Percentiles rank a stretch among this genome's conserved stretches.
phyloP scores from a whole-genome alignment of 768 basidiomycete genomes.

The Mycena metata region DNA sequence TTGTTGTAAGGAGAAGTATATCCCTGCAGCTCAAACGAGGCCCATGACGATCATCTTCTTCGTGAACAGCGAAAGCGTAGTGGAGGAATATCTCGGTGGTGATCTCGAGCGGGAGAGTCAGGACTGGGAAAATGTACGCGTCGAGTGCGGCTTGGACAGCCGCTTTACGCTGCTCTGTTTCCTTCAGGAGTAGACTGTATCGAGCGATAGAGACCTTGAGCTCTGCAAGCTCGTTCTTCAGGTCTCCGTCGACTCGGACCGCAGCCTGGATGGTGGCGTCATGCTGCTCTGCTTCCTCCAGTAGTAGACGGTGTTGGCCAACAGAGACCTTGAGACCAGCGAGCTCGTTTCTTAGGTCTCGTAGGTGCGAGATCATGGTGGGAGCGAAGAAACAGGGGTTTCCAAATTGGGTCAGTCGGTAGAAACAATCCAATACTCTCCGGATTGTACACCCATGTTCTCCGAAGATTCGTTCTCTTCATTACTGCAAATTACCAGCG shows the following conservation, averaged over 20 bases:
- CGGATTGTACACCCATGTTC: too few relatives aligned
- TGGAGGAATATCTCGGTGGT: conserved; percentile 24
- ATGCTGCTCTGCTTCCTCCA: not conserved
- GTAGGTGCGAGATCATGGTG: too few relatives aligned
- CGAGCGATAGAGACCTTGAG: too few relatives aligned
- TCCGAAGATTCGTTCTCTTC: too few relatives aligned
- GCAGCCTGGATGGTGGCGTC: not conserved
- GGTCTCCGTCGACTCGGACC: not conserved
- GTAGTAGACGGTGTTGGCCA: not conserved
- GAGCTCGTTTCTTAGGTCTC: too few relatives aligned
- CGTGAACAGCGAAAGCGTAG: not conserved
- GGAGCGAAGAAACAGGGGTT: too few relatives aligned
- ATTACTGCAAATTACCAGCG: too few relatives aligned
- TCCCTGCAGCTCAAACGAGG: not conserved
- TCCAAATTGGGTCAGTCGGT: too few relatives aligned
- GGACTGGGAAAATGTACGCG: conserved; percentile 5
- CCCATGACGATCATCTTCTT: not conserved
- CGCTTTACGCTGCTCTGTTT: not conserved
- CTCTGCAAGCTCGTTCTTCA: too few relatives aligned
- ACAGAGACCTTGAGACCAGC: too few relatives aligned
- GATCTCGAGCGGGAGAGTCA: conserved; percentile 13
- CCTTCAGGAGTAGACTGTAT: not conserved
- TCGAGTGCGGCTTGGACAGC: not conserved
- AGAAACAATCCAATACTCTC: too few relatives aligned
- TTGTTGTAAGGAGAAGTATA: not conserved